A percentile compares a stretch with the other conserved stretches of the same genome.
phyloP scores from a whole-genome alignment of 345 rosid genomes.

The Theobroma cacao region DNA sequence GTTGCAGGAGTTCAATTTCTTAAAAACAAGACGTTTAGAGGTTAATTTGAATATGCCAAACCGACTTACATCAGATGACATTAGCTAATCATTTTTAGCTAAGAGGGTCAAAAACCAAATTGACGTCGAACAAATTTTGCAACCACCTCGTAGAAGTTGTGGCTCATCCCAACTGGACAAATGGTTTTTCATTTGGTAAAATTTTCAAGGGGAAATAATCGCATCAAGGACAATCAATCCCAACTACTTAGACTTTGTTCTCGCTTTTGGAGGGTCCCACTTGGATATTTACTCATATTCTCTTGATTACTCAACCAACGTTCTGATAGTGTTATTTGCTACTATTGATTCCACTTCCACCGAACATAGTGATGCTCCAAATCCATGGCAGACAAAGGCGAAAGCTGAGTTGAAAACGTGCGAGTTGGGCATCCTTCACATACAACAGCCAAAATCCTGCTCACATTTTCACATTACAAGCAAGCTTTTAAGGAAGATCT shows the following conservation, averaged over 20 bases:
- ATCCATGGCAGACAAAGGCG: constrained; percentile 1
- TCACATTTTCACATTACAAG: constrained; percentile 9
- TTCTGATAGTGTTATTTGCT: not conserved
- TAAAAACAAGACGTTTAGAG: not conserved
- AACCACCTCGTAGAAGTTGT: not conserved
- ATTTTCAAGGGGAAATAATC: not conserved
- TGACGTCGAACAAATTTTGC: not conserved
- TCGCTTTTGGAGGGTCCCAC: not conserved
- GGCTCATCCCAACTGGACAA: not conserved
- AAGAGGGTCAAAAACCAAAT: not conserved
- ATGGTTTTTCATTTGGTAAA: not conserved
- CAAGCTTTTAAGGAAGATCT: not conserved
- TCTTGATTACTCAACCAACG: not conserved
- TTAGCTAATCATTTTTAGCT: not conserved
- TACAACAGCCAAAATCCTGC: not conserved
- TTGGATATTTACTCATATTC: not conserved
- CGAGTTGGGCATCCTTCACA: constrained; percentile 10
- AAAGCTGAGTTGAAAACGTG: constrained; percentile 25
- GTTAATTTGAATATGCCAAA: not conserved
- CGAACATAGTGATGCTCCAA: not conserved
- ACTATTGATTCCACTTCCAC: not conserved
- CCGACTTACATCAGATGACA: not conserved
- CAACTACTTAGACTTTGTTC: constrained; percentile 13
- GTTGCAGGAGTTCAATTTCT: not conserved
- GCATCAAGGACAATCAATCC: no score